Conservation (phyloP, 148 eudicot species). For the Beta vulgaris region DNA sequence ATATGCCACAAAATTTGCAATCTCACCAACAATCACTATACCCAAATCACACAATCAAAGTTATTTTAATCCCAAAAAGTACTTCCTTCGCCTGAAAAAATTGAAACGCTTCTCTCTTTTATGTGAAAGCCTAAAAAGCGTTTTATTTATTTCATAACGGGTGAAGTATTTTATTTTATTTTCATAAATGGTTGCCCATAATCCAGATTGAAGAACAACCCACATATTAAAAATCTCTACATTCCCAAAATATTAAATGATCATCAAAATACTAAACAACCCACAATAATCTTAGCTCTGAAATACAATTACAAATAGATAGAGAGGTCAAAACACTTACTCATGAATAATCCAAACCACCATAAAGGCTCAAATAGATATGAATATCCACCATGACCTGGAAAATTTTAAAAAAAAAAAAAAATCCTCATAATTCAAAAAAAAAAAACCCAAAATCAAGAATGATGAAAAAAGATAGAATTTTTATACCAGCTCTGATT, state of each 20-base stretch:
- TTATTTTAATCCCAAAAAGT: neutral
- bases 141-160: too few relatives aligned
- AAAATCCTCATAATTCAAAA: conserved; percentile 5
- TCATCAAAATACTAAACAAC: neutral
- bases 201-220: neutral
- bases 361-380: conserved; percentile 73
- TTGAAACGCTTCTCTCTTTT: too few relatives aligned
- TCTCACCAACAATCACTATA: conserved; percentile 66
- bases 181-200: too few relatives aligned
- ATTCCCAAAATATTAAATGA: neutral
- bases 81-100: too few relatives aligned
- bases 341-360: conserved; percentile 74
- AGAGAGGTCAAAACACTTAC: conserved; percentile 34
- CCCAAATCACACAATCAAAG: neutral
- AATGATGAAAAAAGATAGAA: neutral
- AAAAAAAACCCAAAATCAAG: conserved; percentile 9
- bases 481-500: conserved; percentile 57
- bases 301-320: conserved; percentile 1
- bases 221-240: neutral
- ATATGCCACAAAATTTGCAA: conserved; percentile 75
- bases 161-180: too few relatives aligned
- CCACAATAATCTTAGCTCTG: neutral
- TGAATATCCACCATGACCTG: conserved; percentile 64
- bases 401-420: conserved; percentile 3
- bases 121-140: too few relatives aligned